These are phyloP conservation scores for Diospyros kaki DNA, from an alignment of 148 eudicot species.

Conservation along the genomic window DNA sequence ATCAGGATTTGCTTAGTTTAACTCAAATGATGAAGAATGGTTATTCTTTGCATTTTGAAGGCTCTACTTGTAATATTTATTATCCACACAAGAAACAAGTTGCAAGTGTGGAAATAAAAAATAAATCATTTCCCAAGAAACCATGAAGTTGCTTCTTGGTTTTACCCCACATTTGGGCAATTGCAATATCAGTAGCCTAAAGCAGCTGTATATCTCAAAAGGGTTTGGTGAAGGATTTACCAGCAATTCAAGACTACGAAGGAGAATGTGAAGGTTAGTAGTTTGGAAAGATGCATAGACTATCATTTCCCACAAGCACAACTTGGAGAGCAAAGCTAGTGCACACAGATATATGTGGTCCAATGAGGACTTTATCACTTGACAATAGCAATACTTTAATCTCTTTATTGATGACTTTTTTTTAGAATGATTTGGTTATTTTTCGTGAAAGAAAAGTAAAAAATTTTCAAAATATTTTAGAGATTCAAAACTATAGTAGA, in stretches of 20 bases:
- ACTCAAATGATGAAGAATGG: conserved; percentile 10
- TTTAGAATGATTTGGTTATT: no score
- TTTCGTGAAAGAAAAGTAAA: no score
- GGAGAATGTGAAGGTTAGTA: not conserved
- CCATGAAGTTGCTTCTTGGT: no score
- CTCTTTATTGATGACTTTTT: no score
- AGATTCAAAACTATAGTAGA: no score
- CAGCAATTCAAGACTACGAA: not conserved
- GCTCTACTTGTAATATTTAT: not conserved
- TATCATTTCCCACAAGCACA: not conserved
- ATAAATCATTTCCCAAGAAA: not conserved
- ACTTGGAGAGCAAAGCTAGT: no score
- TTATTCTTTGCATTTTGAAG: conserved; percentile 6
- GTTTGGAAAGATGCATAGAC: not conserved
- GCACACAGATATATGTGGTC: no score
- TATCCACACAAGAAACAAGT: not conserved
- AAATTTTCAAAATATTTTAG: no score
- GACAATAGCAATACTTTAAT: no score
- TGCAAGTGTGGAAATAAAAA: not conserved
- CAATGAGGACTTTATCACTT: no score
- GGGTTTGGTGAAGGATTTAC: conserved; percentile 3
- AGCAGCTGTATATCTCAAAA: not conserved
- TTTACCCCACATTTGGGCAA: conserved; percentile 6
- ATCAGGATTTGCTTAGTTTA: conserved; percentile 7
- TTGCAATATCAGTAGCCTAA: not conserved